Conservation (phyloP, 176 grass and related monocot genomes). For the Carex scoparia region DNA sequence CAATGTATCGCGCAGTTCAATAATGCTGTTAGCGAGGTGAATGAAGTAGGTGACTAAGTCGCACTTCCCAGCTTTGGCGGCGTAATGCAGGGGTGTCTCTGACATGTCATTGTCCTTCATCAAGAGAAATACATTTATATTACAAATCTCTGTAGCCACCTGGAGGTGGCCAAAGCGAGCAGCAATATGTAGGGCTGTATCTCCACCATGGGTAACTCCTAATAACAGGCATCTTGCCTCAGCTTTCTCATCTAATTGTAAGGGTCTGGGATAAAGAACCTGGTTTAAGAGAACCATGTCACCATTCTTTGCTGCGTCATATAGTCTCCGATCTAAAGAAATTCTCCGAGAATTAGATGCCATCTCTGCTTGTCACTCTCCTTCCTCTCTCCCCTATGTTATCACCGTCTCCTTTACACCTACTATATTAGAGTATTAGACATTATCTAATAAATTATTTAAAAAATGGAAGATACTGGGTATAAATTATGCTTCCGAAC, state of each 20-base stretch:
- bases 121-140: not conserved
- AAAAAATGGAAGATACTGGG: too few relatives aligned
- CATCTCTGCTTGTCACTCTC: not conserved
- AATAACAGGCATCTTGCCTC: not conserved
- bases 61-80: conserved; percentile 15
- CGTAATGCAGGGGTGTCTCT: conserved; percentile 56
- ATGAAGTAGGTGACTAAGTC: conserved; percentile 5
- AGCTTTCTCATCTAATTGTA: not conserved
- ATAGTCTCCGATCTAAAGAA: not conserved
- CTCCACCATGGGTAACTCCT: conserved; percentile 3
- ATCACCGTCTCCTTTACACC: too few relatives aligned
- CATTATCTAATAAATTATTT: too few relatives aligned
- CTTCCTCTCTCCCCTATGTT: not conserved
- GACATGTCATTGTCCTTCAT: not conserved
- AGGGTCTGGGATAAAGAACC: not conserved
- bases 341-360: not conserved
- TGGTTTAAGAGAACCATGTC: not conserved
- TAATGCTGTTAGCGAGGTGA: too few relatives aligned
- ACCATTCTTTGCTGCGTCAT: not conserved
- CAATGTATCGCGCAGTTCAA: not conserved
- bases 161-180: conserved; percentile 12
- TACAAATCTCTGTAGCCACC: not conserved
- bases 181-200: not conserved
- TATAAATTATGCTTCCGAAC: too few relatives aligned
- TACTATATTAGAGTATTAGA: too few relatives aligned